Evolutionary conservation across 441 rosid genomes (phyloP).

Genomic region (Cnidoscolus chayamansa): DNA sequence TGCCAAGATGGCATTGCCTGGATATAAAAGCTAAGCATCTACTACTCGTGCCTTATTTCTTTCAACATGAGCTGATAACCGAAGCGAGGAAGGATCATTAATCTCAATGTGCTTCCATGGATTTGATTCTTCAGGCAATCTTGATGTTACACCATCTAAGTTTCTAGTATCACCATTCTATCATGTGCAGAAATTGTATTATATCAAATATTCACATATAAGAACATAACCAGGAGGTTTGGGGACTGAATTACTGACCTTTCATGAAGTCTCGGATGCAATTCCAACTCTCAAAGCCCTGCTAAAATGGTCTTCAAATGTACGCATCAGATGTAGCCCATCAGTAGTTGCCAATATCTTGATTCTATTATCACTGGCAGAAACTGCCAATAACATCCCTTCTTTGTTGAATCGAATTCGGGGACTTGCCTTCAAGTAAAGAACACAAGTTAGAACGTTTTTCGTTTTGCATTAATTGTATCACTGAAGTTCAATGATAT

Average conservation of each 20-base stretch:
- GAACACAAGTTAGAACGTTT: conserved; percentile 2
- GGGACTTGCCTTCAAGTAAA: neutral
- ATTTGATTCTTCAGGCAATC: conserved; percentile 44
- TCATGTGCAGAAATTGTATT: conserved; percentile 15
- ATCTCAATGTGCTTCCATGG: conserved; percentile 54
- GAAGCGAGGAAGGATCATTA: conserved; percentile 53
- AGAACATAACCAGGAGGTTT: neutral
- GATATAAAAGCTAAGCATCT: conserved; percentile 15
- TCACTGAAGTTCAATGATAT: conserved; percentile 8
- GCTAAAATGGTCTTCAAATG: conserved; percentile 21
- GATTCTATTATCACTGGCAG: too few relatives aligned
- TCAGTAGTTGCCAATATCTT: too few relatives aligned
- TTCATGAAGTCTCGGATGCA: conserved; percentile 27
- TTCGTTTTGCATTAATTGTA: neutral
- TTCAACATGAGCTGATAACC: conserved; percentile 35
- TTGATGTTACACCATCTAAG: conserved; percentile 44
- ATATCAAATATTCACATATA: neutral
- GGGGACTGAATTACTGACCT: conserved; percentile 22
- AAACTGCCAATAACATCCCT: too few relatives aligned
- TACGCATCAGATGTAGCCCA: too few relatives aligned
- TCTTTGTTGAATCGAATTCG: too few relatives aligned
- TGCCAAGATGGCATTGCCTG: conserved; percentile 47
- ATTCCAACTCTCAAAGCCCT: conserved; percentile 33
- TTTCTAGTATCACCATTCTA: conserved; percentile 57
- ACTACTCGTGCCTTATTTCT: conserved; percentile 36